phyloP scores from a whole-genome alignment of 1,284 basidiomycete genomes.

The Sporisorium reilianum region DNA sequence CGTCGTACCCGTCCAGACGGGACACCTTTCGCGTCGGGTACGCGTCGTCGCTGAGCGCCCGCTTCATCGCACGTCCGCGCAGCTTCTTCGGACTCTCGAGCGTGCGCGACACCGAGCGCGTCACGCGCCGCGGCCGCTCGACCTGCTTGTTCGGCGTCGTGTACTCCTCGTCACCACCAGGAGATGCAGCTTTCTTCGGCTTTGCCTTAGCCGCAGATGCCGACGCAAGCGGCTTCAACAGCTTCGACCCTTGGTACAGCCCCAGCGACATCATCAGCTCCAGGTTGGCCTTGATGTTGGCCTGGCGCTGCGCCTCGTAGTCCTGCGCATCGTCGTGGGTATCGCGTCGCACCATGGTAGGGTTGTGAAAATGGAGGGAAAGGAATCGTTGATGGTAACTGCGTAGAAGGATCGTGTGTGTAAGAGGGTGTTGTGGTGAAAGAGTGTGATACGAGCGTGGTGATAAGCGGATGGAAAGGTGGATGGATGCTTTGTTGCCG shows the following conservation, averaged over 20 bases:
- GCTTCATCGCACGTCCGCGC: conserved; percentile 8
- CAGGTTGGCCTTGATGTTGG: conserved; percentile 36
- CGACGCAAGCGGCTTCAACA: conserved; percentile 10
- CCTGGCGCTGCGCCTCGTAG: conserved; percentile 34
- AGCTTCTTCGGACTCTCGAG: neutral
- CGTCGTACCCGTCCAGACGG: neutral
- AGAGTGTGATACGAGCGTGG: too few relatives aligned
- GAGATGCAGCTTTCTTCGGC: neutral
- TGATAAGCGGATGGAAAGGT: too few relatives aligned
- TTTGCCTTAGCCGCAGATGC: neutral
- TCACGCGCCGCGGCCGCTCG: conserved; percentile 16
- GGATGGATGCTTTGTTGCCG: too few relatives aligned
- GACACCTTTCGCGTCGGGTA: neutral
- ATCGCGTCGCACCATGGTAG: conserved; percentile 10
- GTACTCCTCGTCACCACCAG: neutral
- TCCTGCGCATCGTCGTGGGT: conserved; percentile 2
- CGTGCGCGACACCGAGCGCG: conserved; percentile 18
- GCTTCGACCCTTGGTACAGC: conserved; percentile 16
- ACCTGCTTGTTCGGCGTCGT: too few relatives aligned
- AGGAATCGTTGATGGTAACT: too few relatives aligned
- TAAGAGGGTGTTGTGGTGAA: too few relatives aligned
- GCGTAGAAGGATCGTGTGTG: too few relatives aligned
- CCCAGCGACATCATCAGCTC: conserved; percentile 45
- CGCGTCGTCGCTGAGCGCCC: conserved; percentile 17
- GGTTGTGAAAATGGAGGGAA: too few relatives aligned